Evolutionary conservation across 345 rosid species (phyloP).

Genomic region (Clausena lansium): DNA sequence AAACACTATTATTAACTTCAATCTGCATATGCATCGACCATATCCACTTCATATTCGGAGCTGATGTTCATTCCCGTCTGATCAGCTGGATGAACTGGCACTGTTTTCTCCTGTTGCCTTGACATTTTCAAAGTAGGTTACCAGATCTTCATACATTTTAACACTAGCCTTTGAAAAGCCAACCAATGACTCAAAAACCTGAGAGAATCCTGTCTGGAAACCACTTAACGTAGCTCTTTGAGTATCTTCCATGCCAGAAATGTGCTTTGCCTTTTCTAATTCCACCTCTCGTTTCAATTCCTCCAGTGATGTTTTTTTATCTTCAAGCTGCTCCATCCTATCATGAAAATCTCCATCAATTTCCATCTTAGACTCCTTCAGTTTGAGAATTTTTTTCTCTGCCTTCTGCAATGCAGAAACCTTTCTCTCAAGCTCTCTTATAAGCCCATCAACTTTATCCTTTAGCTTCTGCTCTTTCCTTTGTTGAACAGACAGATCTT

Average conservation of each 20-base stretch:
- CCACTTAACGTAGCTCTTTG: constrained; percentile 29
- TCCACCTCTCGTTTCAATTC: constrained; percentile 28
- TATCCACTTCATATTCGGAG: neutral
- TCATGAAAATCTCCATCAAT: constrained; percentile 18
- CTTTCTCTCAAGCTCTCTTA: constrained; percentile 32
- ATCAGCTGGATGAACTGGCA: constrained; percentile 8
- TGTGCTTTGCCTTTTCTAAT: constrained; percentile 37
- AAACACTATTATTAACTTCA: neutral
- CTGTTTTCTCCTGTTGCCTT: constrained; percentile 9
- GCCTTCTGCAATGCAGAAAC: constrained; percentile 28
- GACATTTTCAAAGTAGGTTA: constrained; percentile 19
- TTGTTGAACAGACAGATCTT: constrained; percentile 33
- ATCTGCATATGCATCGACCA: neutral
- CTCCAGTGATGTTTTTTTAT: constrained; percentile 30
- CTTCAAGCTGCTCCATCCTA: constrained; percentile 27
- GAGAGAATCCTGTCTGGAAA: constrained; percentile 37
- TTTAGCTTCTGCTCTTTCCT: constrained; percentile 43
- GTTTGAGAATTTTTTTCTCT: constrained; percentile 30
- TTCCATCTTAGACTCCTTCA: constrained; percentile 22
- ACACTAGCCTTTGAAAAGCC: constrained; percentile 37
- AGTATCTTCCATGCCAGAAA: constrained; percentile 29
- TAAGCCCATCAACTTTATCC: constrained; percentile 39
- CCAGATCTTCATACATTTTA: constrained; percentile 34
- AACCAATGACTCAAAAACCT: constrained; percentile 32
- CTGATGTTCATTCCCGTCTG: constrained; percentile 14